Percentiles rank a stretch among this genome's conserved stretches.
Conservation (phyloP, 768 basidiomycete species). For the Leccinum uliginosum region DNA sequence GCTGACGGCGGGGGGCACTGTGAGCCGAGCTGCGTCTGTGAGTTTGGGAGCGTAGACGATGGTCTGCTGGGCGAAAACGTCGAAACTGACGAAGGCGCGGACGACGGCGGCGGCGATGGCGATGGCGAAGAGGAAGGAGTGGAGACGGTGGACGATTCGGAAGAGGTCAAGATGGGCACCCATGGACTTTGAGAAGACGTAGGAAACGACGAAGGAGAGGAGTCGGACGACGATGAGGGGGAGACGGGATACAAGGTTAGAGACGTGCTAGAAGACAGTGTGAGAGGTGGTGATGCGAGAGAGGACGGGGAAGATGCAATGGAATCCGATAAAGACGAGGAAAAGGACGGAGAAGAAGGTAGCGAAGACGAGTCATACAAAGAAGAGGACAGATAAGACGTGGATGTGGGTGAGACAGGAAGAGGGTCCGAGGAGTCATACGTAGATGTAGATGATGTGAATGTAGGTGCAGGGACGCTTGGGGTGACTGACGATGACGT, state of each 20-base stretch:
- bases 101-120: background rate
- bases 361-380: background rate
- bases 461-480: background rate
- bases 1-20: constrained; percentile 18
- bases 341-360: background rate
- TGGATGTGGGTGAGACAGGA: background rate
- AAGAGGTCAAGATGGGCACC: background rate
- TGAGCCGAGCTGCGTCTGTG: constrained; percentile 20
- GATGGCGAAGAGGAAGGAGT: background rate
- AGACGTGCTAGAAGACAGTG: background rate
- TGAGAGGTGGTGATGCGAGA: background rate
- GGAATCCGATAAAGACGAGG: background rate
- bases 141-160: background rate
- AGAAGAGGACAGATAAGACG: background rate
- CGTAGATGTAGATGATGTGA: background rate
- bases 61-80: background rate
- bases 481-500: background rate
- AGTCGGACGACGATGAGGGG: background rate
- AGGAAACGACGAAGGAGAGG: background rate
- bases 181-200: constrained; percentile 1
- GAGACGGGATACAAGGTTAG: background rate
- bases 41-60: constrained; percentile 3
- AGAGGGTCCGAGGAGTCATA: background rate
- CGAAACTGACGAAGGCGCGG: background rate
- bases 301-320: background rate